phyloP scores from a whole-genome alignment of 139 green algal genomes.

The Tetratostichococcus sp. region DNA sequence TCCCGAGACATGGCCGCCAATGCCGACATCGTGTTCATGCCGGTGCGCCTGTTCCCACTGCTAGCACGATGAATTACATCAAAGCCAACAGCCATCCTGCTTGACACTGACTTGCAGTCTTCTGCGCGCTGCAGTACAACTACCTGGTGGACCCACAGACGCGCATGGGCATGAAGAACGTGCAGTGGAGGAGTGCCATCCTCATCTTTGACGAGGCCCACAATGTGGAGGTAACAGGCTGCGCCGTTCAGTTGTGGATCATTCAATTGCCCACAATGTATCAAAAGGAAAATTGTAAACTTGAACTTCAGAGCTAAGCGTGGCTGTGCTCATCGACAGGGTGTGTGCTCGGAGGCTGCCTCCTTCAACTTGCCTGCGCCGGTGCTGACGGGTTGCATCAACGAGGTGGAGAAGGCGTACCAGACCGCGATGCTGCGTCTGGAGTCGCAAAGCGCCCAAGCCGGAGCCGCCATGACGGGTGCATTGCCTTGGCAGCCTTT shows the following conservation, averaged over 20 bases:
- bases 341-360: slow-evolving; percentile 75
- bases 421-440: slow-evolving; percentile 26
- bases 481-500: too few relatives aligned
- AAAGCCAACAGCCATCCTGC: too few relatives aligned
- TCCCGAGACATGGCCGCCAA: slow-evolving; percentile 50
- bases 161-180: slow-evolving; percentile 47
- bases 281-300: too few relatives aligned
- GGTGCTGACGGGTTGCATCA: slow-evolving; percentile 51
- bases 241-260: too few relatives aligned
- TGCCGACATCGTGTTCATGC: slow-evolving; percentile 91
- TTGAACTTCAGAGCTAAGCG: too few relatives aligned
- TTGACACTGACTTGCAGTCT: too few relatives aligned
- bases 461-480: background rate
- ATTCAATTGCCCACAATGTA: too few relatives aligned
- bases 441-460: background rate
- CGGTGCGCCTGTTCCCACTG: slow-evolving; percentile 12
- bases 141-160: slow-evolving; percentile 71
- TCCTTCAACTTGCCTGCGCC: slow-evolving; percentile 78
- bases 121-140: slow-evolving; percentile 65
- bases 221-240: slow-evolving; percentile 75
- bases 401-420: slow-evolving; percentile 44
- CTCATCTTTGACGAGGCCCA: slow-evolving; percentile 97
- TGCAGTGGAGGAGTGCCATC: slow-evolving; percentile 68
- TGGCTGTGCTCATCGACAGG: slow-evolving; percentile 26
- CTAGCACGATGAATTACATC: too few relatives aligned